Conservation (phyloP, 2,329 filamentous ascomycete genomes). For the Beauveria sp. region DNA sequence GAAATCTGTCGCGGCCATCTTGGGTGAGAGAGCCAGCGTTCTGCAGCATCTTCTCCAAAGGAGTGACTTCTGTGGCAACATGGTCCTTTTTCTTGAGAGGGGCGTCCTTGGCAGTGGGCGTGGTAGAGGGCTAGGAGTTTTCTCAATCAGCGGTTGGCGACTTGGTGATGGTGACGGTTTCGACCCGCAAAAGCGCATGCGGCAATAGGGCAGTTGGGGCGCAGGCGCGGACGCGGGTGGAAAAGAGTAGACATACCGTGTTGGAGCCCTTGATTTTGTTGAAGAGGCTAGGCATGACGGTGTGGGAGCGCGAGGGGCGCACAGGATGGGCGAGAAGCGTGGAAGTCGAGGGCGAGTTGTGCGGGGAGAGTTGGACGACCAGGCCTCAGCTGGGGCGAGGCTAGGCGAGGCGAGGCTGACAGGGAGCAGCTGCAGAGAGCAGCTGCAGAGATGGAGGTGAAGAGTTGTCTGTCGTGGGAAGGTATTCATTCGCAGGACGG, state of each 20-base stretch:
- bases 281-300: slow-evolving; percentile 49
- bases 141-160: slow-evolving; percentile 25
- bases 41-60: slow-evolving; percentile 67
- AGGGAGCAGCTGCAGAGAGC: neutral
- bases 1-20: slow-evolving; percentile 96
- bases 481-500: neutral
- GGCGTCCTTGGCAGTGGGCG: slow-evolving; percentile 37
- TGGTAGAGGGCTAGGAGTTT: slow-evolving; percentile 34
- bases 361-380: slow-evolving; percentile 2
- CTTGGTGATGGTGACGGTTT: slow-evolving; percentile 3
- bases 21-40: slow-evolving; percentile 72
- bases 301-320: slow-evolving; percentile 10
- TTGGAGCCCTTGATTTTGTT: slow-evolving; percentile 50
- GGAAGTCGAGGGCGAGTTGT: neutral
- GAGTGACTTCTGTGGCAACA: slow-evolving; percentile 49
- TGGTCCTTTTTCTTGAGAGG: slow-evolving; percentile 50
- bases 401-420: slow-evolving; percentile 7
- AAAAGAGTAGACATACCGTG: slow-evolving; percentile 38
- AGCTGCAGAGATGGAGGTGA: neutral
- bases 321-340: slow-evolving; percentile 17
- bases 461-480: neutral
- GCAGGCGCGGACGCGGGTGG: neutral
- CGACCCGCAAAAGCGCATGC: slow-evolving; percentile 10
- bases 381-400: slow-evolving; percentile 3
- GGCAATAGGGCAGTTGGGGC: slow-evolving; percentile 18